Evolutionary conservation across 1,139 yeast species (phyloP), one percentile per base, ranked within the genome.

Genomic region (Candida sanyaensis): DNA sequence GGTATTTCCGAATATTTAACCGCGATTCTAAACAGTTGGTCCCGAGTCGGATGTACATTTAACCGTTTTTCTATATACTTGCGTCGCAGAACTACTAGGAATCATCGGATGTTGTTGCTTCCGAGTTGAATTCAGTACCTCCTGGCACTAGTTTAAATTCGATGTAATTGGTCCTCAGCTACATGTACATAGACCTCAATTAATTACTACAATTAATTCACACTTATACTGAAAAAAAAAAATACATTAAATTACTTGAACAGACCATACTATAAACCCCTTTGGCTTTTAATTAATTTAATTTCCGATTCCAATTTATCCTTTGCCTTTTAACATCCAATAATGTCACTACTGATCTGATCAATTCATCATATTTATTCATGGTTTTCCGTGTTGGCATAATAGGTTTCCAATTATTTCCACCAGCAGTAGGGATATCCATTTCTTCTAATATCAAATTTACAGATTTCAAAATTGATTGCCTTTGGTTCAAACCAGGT

Each of bases 271-370:
- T 68, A 65, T 21, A 69, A 56, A 5, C 74, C 77, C 43, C 75
- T 65, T 57, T 75, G 81, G 51, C 77, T 71, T 58, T 80, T 80
- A 30, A 84, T 76, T 54, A 88, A 77, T 51, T 77, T 75, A 43
- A 86, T 77, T 58, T 91, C 97, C 1, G 96, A 83, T 53, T 89
- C 95, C 21, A 91, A 71, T 67, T 91, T 91, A 65, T 93, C 99
- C 34, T 83, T 82, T 46, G 90, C 96, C 84, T 87, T 69, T 93
- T 93, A 9, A 93, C 77, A 50, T 93, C 98, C 47, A 92, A 71
- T 51, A 93, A 71, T 3, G 87, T 80, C 9, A 84, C 85, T 37
- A 90, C 88, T 0, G 86, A 77, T 54, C 86, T 83, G 49, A 88
- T 78, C 45, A 93, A 68, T 51, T 84, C 84, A 58, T 93, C 98